Conservation (phyloP, 225 moss, liverwort and hornwort genomes). For the Polytrichum commune region DNA sequence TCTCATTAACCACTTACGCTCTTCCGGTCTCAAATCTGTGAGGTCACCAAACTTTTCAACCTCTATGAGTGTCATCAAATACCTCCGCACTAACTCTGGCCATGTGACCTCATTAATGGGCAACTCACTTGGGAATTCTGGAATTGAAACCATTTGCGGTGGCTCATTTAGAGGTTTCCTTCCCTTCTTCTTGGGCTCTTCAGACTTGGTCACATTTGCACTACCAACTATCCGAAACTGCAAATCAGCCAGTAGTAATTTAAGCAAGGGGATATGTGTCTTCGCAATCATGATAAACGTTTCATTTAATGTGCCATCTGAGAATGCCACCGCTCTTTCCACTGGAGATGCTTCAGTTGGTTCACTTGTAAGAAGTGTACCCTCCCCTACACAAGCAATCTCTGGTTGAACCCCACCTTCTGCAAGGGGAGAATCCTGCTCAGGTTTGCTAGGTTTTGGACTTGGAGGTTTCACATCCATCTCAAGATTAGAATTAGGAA, state of each 20-base stretch:
- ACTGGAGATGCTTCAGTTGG: constrained; percentile 14
- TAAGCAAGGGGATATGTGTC: constrained; percentile 76
- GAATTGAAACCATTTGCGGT: constrained; percentile 28
- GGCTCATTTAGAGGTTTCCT: constrained; percentile 61
- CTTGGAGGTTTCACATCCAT: not conserved
- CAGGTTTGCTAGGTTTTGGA: constrained; percentile 10
- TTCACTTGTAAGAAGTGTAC: constrained; percentile 7
- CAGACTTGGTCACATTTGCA: constrained; percentile 53
- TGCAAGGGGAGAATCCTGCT: constrained; percentile 16
- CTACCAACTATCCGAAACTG: constrained; percentile 67
- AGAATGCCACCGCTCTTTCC: constrained; percentile 36
- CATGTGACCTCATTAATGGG: constrained; percentile 91
- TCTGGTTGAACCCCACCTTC: constrained; percentile 20
- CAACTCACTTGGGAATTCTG: constrained; percentile 69
- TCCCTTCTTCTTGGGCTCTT: constrained; percentile 88
- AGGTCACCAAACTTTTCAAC: constrained; percentile 69
- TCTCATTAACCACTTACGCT: constrained; percentile 75
- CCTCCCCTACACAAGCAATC: constrained; percentile 18
- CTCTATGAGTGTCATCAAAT: constrained; percentile 65
- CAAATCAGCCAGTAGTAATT: constrained; percentile 71
- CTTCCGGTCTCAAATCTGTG: constrained; percentile 58
- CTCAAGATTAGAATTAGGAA: not conserved
- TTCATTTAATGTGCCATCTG: constrained; percentile 49
- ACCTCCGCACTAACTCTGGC: constrained; percentile 94
- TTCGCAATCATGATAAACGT: constrained; percentile 53